Base-by-base conservation (phyloP, 1,139 yeast species). In the Scheffersomyces quercinus region DNA sequence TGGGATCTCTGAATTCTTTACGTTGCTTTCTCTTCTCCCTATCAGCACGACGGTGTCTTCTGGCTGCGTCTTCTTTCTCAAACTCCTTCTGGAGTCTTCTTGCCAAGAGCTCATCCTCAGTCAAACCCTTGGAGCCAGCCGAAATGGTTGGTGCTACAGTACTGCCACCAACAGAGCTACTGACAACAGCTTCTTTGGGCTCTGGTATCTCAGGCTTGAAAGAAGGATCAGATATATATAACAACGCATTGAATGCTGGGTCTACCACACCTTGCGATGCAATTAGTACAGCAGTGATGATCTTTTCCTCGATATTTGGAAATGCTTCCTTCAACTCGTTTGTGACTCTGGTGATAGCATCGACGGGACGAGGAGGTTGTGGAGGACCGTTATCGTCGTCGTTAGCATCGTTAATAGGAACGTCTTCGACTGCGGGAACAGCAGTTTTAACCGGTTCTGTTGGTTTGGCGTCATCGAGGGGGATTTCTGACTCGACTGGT, bases 181-280 rank as follows among this genome's bases (percentile, higher is more conserved):
- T 51, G 4, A 41, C 26, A 1, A 40, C 40, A 3, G 68, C 64
- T 40, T 59, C 37, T 49, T 40, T 54, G 9, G 65, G 62, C 9
- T 67, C 62, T 11, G 85, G 77, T 41, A 82, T 79, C 44, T 83
- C 85, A 11, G 89, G 84, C 54, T 77, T 77, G 58, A 79, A 82
- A 8, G 75, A 66, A 6, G 96, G 96, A 67, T 91, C 97, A 11
- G 89, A 83, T 48, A 88, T 70, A 53, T 81, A 88, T 50, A 93
- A 71, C 57, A 91, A 70, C 0, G 97, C 97, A 63, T 85, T 86
- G 70, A 91, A 91, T 0, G 97, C 96, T 0, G 88, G 83, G 54
- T 89, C 97, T 29, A 88, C 65, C 38, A 79, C 74, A 24, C 96
- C 96, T 40, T 77, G 81, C 13, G 96, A 82, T 2, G 98, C 98